A percentile compares a stretch with the other conserved stretches of the same genome.
phyloP scores from a whole-genome alignment of 2,329 filamentous ascomycete species.

The Lachnellula cervina region DNA sequence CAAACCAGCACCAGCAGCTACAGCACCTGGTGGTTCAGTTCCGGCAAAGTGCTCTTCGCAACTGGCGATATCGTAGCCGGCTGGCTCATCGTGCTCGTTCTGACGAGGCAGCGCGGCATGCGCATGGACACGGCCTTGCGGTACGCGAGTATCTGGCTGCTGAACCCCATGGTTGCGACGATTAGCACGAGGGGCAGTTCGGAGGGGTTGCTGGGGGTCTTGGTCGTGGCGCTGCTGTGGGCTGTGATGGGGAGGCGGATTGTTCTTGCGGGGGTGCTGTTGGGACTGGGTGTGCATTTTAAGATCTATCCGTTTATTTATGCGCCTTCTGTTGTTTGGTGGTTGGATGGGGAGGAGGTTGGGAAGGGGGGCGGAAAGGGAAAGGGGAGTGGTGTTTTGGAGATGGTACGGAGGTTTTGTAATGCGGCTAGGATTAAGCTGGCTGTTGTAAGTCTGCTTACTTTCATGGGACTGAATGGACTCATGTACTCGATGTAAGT shows the following conservation, averaged over 20 bases:
- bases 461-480: slow-evolving; percentile 69
- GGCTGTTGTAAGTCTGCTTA: slow-evolving; percentile 59
- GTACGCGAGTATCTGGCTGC: slow-evolving; percentile 83
- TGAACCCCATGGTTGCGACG: slow-evolving; percentile 97
- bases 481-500: slow-evolving; percentile 72
- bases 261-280: slow-evolving; percentile 62
- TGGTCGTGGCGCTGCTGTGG: slow-evolving; percentile 81
- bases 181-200: slow-evolving; percentile 95
- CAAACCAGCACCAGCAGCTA: slow-evolving; percentile 45
- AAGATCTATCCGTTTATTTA: slow-evolving; percentile 99
- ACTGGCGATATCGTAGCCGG: slow-evolving; percentile 78
- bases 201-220: slow-evolving; percentile 80
- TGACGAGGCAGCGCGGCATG: slow-evolving; percentile 36
- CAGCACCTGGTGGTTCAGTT: slow-evolving; percentile 62
- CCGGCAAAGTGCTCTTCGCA: slow-evolving; percentile 84
- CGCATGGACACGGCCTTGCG: slow-evolving; percentile 53
- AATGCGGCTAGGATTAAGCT: slow-evolving; percentile 54
- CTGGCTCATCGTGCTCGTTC: slow-evolving; percentile 62
- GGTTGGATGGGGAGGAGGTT: slow-evolving; percentile 59
- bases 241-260: slow-evolving; percentile 63
- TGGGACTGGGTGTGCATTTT: slow-evolving; percentile 87
- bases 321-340: slow-evolving; percentile 74
- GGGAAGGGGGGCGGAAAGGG: slow-evolving; percentile 4
- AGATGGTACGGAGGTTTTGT: slow-evolving; percentile 39
- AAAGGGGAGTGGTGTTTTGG: slow-evolving; percentile 25